Evolutionary conservation across 257 asterid genomes (phyloP), one percentile per base, ranked within the genome.

Genomic region (Nicotiana attenuata): DNA sequence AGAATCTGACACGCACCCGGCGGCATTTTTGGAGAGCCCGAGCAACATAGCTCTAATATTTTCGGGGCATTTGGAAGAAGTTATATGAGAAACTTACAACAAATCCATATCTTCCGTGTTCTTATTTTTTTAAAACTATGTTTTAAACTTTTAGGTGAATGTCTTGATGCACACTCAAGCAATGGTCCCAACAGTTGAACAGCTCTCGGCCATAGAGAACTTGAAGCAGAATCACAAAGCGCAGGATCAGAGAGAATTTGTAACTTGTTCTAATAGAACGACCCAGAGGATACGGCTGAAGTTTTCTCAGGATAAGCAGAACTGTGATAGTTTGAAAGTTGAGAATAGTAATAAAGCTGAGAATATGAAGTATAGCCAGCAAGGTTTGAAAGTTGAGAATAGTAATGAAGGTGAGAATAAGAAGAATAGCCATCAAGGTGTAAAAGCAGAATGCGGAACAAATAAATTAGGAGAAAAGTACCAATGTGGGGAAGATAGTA

Each of bases 151-250:
- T 65, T 84, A 95, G 98, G 98, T 93, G 87, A 92, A 90, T 81
- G 92, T 93, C 69, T 88, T 95, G 89, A 90, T 91, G 60, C 94
- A 95, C 85, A 85, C 83, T 24, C 45, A 83, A 80, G 87, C 82
- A 33, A 88, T 87, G 41, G 53, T 75, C 8, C 88, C 92, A 65
- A 9, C 26, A 0, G 78, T 85, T 50, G 71, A 81, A 22, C 60
- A 85, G 11, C 90, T 89, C 84, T 8, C 4, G 1, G 55, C 15
- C 7, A 90, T 93, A 65, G 81, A 82, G 61, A 0, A 82, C 10
- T 83, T 90, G 87, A 88, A 92, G 83, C 29, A 82, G 53, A 69
- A 35, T 33, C 61, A 31, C 63, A 60, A 82, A n/a, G 77, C 5
- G 15, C 76, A 35, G 22, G 75, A 78, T 11, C 57, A 2, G 57